A percentile compares a stretch with the other conserved stretches of the same genome.
These are phyloP conservation scores for Bacidia gigantensis DNA, from an alignment of 495 filamentous ascomycete species.

Conservation along the genomic window DNA sequence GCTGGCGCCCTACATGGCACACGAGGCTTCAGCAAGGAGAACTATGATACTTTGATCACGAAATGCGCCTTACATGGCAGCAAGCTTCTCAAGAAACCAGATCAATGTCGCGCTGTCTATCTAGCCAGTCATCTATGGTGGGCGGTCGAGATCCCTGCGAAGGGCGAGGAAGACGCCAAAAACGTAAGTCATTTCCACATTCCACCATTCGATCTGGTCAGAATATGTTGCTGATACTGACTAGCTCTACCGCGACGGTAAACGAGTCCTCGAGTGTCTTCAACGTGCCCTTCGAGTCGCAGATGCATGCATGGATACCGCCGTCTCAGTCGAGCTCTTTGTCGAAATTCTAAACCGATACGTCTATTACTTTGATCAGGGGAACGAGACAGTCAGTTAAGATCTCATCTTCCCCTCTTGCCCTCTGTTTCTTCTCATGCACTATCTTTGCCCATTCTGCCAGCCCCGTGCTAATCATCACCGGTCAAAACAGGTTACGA, in stretches of 20 bases:
- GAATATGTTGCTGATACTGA: conserved; percentile 16
- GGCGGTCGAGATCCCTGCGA: conserved; percentile 75
- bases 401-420: neutral
- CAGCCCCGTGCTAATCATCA: conserved; percentile 11
- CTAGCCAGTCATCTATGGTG: conserved; percentile 95
- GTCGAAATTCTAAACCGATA: conserved; percentile 97
- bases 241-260: conserved; percentile 91
- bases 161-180: conserved; percentile 69
- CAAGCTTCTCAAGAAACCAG: conserved; percentile 93
- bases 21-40: conserved; percentile 82
- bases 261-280: conserved; percentile 88
- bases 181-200: conserved; percentile 41
- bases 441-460: neutral
- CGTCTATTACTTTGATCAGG: conserved; percentile 98
- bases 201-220: neutral
- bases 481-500: conserved; percentile 53
- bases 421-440: neutral
- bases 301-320: conserved; percentile 99
- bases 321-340: conserved; percentile 91
- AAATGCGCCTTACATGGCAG: conserved; percentile 94
- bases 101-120: conserved; percentile 94
- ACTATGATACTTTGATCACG: conserved; percentile 96
- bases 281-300: conserved; percentile 92
- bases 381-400: conserved; percentile 77
- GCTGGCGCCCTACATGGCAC: conserved; percentile 77